Conservation (phyloP, 2,329 filamentous ascomycete species). For the Pestalotiopsis sp. region DNA sequence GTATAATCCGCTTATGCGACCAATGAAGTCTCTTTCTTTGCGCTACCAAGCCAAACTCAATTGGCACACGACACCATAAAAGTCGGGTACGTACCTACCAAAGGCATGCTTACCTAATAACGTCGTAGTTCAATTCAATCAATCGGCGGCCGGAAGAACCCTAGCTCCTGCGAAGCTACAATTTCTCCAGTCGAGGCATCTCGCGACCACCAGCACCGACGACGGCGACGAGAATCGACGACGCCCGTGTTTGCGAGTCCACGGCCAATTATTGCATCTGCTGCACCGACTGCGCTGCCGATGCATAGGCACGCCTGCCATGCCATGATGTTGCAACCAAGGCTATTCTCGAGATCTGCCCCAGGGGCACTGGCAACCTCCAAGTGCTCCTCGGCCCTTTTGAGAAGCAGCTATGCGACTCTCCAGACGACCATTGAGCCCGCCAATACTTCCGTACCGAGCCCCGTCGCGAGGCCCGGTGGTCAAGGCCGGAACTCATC, state of each 20-base stretch:
- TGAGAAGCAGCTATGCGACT: conserved; percentile 31
- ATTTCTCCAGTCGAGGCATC: conserved; percentile 11
- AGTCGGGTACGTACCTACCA: background rate
- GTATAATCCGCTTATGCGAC: background rate
- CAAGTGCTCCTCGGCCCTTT: conserved; percentile 23
- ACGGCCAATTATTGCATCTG: background rate
- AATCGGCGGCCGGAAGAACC: conserved; percentile 15
- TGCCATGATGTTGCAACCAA: conserved; percentile 35
- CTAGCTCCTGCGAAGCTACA: conserved; percentile 14
- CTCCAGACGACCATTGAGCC: conserved; percentile 21
- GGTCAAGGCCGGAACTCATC: conserved; percentile 35
- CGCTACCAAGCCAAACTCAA: background rate
- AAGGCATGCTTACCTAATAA: background rate
- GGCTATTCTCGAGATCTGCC: conserved; percentile 30
- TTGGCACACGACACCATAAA: background rate
- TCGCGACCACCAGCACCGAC: background rate
- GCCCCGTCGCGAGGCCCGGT: conserved; percentile 19
- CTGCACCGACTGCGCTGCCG: background rate
- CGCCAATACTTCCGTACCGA: conserved; percentile 19
- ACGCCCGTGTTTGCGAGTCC: background rate
- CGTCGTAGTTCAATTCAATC: background rate
- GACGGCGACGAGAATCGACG: background rate
- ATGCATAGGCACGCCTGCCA: conserved; percentile 12
- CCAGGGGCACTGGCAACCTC: conserved; percentile 28
- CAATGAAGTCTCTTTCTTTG: background rate